These are phyloP conservation scores for Globisporangium mamillatum DNA, from an alignment of 352 stramenopile genomes.

Conservation along the genomic window DNA sequence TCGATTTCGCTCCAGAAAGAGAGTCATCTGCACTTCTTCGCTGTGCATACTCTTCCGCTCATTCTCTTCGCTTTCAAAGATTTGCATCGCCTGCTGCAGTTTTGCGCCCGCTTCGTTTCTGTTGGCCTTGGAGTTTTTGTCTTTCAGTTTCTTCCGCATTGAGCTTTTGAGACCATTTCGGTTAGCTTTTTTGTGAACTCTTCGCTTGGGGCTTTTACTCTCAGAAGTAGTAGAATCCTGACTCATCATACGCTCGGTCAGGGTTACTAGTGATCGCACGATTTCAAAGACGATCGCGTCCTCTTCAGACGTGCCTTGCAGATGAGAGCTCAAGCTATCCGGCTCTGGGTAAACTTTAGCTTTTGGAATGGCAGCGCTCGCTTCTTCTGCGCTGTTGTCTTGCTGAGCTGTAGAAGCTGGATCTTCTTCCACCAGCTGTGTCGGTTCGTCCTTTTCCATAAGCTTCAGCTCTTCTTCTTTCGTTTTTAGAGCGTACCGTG, in stretches of 20 bases:
- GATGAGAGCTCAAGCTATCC: neutral
- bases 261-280: slow-evolving; percentile 13
- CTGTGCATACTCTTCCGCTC: slow-evolving; percentile 40
- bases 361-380: neutral
- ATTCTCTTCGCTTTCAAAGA: slow-evolving; percentile 44
- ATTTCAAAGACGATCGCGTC: slow-evolving; percentile 18
- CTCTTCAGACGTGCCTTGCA: neutral
- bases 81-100: slow-evolving; percentile 23
- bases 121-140: slow-evolving; percentile 1
- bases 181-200: slow-evolving; percentile 3
- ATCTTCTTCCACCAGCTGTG: neutral
- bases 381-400: neutral
- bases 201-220: neutral
- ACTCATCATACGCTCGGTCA: slow-evolving; percentile 19
- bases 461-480: slow-evolving; percentile 50
- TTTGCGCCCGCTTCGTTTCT: slow-evolving; percentile 10
- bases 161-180: neutral
- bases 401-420: neutral
- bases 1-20: slow-evolving; percentile 47
- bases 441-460: slow-evolving; percentile 13
- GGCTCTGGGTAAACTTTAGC: neutral
- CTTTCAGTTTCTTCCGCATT: slow-evolving; percentile 17
- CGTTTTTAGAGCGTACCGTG: slow-evolving; percentile 26
- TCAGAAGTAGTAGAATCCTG: neutral
- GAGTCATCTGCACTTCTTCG: slow-evolving; percentile 44